These are phyloP conservation scores for Colletotrichum melonis DNA, from an alignment of 2,329 filamentous ascomycete genomes.

Conservation along the genomic window DNA sequence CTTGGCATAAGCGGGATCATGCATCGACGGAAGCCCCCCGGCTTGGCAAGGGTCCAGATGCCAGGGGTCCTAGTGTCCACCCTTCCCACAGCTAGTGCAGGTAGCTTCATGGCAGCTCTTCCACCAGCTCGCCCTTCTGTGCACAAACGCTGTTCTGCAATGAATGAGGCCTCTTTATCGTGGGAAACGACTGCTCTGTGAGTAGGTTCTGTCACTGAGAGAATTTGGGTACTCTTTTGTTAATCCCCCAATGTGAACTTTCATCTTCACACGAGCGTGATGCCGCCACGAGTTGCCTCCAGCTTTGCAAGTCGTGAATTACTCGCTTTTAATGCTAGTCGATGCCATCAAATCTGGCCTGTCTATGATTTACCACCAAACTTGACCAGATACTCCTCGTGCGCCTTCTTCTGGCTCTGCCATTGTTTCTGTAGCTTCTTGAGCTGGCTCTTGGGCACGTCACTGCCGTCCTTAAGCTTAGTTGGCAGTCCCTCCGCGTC, in stretches of 20 bases:
- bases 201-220: too few species aligned
- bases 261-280: neutral
- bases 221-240: too few species aligned
- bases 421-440: constrained; percentile 93
- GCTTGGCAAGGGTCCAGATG: constrained; percentile 34
- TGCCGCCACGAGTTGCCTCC: neutral
- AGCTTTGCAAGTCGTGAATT: neutral
- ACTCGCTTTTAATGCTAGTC: neutral
- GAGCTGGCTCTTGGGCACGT: constrained; percentile 80
- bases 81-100: neutral
- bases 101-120: neutral
- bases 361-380: constrained; percentile 33
- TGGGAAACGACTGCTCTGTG: neutral
- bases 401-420: constrained; percentile 88
- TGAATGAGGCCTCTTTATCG: neutral
- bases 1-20: constrained; percentile 28
- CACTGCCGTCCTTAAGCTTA: constrained; percentile 80
- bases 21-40: constrained; percentile 17
- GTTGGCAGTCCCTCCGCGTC: constrained; percentile 85
- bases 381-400: constrained; percentile 67
- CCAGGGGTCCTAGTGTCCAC: constrained; percentile 17
- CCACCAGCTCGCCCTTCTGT: neutral
- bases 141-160: too few species aligned
- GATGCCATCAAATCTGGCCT: neutral
- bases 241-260: too few species aligned